Evolutionary conservation across 129 eudicot genomes (phyloP).

Genomic region (Daucus carota): DH1_v3.0 NC_030381.2:54730501-54731000

Average conservation of each 20-base stretch:
- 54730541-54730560: background rate
- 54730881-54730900: conserved; percentile 76
- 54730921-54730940: conserved; percentile 97
- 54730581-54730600: background rate
- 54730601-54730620: background rate
- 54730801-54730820: background rate
- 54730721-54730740: no score
- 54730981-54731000: conserved; percentile 47
- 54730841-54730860: background rate
- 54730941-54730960: conserved; percentile 66
- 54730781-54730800: background rate
- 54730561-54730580: background rate
- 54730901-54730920: conserved; percentile 71
- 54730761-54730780: background rate
- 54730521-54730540: background rate
- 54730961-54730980: conserved; percentile 84
- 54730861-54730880: conserved; percentile 1
- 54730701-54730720: no score
- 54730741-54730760: background rate
- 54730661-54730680: background rate
- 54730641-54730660: no score
- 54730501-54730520: background rate
- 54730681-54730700: background rate
- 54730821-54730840: background rate
- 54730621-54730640: no score